Percentiles rank a stretch among this genome's conserved stretches.
phyloP scores from a whole-genome alignment of 306 rosid species.

The Pterocarpus macrocarpus region DNA sequence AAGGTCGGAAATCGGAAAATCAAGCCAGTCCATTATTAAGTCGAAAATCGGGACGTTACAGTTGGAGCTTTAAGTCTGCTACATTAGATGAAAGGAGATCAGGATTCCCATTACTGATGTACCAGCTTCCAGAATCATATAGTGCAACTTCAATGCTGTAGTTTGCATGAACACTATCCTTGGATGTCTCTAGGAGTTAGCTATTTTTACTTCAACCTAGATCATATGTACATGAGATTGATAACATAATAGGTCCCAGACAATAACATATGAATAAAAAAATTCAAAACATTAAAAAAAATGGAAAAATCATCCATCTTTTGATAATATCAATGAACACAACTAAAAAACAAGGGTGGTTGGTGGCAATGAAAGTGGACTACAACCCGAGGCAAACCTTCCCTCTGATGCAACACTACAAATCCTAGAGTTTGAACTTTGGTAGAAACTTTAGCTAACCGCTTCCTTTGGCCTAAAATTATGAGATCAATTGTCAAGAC shows the following conservation, averaged over 20 bases:
- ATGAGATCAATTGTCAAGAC: not conserved
- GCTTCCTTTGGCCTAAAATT: not conserved
- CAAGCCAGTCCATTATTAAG: too few relatives aligned
- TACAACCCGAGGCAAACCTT: not conserved
- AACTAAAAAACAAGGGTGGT: not conserved
- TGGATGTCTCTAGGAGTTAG: constrained; percentile 66
- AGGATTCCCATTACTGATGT: constrained; percentile 53
- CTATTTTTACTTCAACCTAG: constrained; percentile 93
- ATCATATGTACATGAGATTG: constrained; percentile 36
- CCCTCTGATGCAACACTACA: not conserved
- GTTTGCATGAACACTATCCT: constrained; percentile 65
- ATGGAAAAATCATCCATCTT: not conserved
- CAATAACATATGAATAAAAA: not conserved
- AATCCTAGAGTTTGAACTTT: not conserved
- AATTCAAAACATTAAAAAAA: not conserved
- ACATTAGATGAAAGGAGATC: constrained; percentile 79
- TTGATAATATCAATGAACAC: not conserved
- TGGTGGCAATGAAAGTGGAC: not conserved
- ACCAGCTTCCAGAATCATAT: constrained; percentile 74
- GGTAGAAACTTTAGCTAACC: not conserved
- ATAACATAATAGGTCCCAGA: constrained; percentile 31
- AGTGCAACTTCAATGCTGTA: constrained; percentile 75
- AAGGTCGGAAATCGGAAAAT: too few relatives aligned
- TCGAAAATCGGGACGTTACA: too few relatives aligned
- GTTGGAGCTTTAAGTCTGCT: constrained; percentile 66